These are phyloP conservation scores for Zasmidium citrigriseum DNA, from an alignment of 2,329 filamentous ascomycete species.

Conservation along the genomic window DNA sequence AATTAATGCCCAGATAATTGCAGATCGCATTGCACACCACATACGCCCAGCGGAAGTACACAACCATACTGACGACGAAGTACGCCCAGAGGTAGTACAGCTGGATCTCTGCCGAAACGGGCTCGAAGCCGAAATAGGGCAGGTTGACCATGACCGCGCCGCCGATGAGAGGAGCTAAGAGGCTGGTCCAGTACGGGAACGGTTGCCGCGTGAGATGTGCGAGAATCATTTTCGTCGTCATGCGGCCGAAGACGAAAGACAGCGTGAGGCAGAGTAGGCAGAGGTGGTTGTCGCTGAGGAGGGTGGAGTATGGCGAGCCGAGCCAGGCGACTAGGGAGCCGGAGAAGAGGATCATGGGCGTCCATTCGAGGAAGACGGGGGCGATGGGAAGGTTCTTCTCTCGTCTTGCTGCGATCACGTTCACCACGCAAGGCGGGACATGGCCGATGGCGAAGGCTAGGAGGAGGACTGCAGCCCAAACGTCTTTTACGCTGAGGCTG, in stretches of 20 bases:
- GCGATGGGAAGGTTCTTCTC: slow-evolving; percentile 71
- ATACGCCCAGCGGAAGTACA: slow-evolving; percentile 91
- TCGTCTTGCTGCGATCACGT: slow-evolving; percentile 77
- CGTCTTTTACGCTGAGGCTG: slow-evolving; percentile 74
- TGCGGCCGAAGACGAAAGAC: slow-evolving; percentile 94
- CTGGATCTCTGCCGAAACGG: slow-evolving; percentile 64
- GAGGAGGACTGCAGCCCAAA: slow-evolving; percentile 71
- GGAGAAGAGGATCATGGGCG: slow-evolving; percentile 82
- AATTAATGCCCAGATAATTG: slow-evolving; percentile 88
- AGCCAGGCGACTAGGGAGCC: slow-evolving; percentile 78
- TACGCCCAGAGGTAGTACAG: slow-evolving; percentile 81
- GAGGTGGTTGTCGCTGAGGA: slow-evolving; percentile 82
- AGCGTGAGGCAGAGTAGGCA: slow-evolving; percentile 90
- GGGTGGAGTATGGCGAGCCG: slow-evolving; percentile 80
- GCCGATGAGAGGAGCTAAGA: slow-evolving; percentile 82
- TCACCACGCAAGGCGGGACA: slow-evolving; percentile 84
- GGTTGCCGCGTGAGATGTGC: slow-evolving; percentile 91
- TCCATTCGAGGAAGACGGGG: slow-evolving; percentile 91
- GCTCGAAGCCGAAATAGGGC: slow-evolving; percentile 70
- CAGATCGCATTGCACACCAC: slow-evolving; percentile 91
- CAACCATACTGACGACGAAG: slow-evolving; percentile 77
- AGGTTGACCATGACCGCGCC: slow-evolving; percentile 83
- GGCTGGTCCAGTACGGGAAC: slow-evolving; percentile 94
- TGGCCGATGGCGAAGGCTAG: slow-evolving; percentile 58
- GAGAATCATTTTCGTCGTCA: slow-evolving; percentile 99